Conservation (phyloP, 768 basidiomycete genomes). For the Leccinum longicurvipes region DNA sequence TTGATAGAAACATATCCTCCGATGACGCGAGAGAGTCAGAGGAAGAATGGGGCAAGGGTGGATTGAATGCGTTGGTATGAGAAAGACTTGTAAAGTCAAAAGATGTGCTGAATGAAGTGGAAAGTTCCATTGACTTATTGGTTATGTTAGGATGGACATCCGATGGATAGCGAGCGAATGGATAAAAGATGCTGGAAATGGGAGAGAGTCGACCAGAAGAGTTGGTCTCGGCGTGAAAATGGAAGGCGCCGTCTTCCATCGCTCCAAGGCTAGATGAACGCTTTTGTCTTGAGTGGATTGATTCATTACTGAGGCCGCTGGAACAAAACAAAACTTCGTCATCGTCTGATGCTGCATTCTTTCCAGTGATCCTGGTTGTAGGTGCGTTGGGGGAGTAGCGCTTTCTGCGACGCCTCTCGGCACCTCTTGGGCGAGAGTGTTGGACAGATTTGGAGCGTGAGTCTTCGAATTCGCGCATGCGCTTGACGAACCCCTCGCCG, state of each 20-base stretch:
- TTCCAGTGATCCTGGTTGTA: constrained; percentile 12
- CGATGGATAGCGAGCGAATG: constrained; percentile 11
- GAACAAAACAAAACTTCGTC: constrained; percentile 57
- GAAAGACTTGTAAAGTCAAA: constrained; percentile 21
- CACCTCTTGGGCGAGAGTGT: constrained; percentile 37
- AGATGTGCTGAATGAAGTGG: constrained; percentile 24
- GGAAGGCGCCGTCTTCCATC: constrained; percentile 37
- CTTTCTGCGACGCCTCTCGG: constrained; percentile 43
- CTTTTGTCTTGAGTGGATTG: constrained; percentile 31
- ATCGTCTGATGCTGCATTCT: constrained; percentile 30
- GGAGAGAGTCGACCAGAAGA: constrained; percentile 23
- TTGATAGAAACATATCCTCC: constrained; percentile 5
- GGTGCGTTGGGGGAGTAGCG: constrained; percentile 30
- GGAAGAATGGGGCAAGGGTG: constrained; percentile 20
- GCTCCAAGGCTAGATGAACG: constrained; percentile 44
- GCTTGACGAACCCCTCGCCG: constrained; percentile 64
- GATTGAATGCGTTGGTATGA: constrained; percentile 29
- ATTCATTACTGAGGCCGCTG: constrained; percentile 22
- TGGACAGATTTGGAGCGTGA: constrained; percentile 42
- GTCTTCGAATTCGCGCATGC: constrained; percentile 72
- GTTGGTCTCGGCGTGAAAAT: constrained; percentile 9
- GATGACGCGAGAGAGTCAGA: constrained; percentile 12
- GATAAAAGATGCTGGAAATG: constrained; percentile 20
- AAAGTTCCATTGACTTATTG: constrained; percentile 14
- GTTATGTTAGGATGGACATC: constrained; percentile 10